A percentile compares a stretch with the other conserved stretches of the same genome.
phyloP scores from a whole-genome alignment of 1,284 basidiomycete species.

The Ceratobasidium sp. region DNA sequence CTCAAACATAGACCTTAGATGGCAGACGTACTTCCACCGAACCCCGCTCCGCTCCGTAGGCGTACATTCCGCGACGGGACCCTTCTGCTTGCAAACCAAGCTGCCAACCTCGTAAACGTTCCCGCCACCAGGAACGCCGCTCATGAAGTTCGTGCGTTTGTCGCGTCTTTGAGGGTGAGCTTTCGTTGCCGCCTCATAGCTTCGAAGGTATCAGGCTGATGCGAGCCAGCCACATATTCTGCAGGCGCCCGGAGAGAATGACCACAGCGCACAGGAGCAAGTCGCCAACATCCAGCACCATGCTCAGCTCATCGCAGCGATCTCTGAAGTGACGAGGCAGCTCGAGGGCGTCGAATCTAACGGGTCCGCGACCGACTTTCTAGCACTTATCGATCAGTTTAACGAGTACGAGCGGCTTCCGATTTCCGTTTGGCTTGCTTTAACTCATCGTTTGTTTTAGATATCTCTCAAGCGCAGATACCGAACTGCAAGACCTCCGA shows the following conservation, averaged over 20 bases:
- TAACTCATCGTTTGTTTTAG: neutral
- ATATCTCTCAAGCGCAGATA: neutral
- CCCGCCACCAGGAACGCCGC: slow-evolving; percentile 2
- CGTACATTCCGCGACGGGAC: neutral
- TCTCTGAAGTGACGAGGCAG: neutral
- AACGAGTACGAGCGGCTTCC: neutral
- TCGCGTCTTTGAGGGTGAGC: neutral
- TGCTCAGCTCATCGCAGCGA: no score
- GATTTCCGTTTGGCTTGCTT: neutral
- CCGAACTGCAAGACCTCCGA: neutral
- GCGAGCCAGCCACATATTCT: neutral
- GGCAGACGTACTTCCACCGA: slow-evolving; percentile 56
- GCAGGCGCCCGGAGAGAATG: no score
- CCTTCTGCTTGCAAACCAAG: neutral
- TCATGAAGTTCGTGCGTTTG: neutral
- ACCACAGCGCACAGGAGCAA: no score
- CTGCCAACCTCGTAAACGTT: slow-evolving; percentile 3
- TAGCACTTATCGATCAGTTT: neutral
- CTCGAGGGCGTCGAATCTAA: neutral
- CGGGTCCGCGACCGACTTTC: neutral
- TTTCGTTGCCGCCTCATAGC: neutral
- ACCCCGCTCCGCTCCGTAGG: neutral
- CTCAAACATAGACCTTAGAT: neutral
- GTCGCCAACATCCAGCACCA: no score
- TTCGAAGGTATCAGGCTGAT: neutral